Evolutionary conservation across 2,329 filamentous ascomycete species (phyloP).

Genomic region (Neonectria coccinea): DNA sequence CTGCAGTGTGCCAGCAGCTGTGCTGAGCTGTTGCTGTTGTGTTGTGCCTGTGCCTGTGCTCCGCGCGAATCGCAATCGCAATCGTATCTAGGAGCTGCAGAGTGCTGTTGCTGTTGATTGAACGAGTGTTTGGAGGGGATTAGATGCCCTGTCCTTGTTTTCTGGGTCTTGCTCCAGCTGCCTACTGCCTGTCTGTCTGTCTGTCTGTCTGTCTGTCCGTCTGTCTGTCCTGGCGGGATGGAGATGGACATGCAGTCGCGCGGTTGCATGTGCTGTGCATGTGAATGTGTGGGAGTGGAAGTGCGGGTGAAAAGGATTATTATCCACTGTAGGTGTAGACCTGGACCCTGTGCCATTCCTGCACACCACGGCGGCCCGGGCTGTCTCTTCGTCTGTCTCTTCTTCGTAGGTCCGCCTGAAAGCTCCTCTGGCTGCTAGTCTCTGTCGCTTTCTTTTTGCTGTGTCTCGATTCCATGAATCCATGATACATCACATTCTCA

Average conservation of each 20-base stretch:
- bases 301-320: slow-evolving; percentile 17
- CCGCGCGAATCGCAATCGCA: neutral
- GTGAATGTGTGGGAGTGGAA: slow-evolving; percentile 12
- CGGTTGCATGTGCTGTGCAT: slow-evolving; percentile 30
- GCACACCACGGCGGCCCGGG: neutral
- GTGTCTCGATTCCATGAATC: slow-evolving; percentile 27
- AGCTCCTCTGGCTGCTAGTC: too few species aligned
- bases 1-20: too few species aligned
- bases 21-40: too few species aligned
- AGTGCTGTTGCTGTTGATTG: neutral
- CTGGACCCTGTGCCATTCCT: slow-evolving; percentile 19
- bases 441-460: slow-evolving; percentile 10
- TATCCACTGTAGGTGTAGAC: slow-evolving; percentile 19
- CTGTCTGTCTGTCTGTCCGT: neutral
- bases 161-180: neutral
- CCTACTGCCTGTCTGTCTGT: neutral
- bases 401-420: too few species aligned
- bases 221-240: neutral
- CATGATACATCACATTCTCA: slow-evolving; percentile 14
- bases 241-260: slow-evolving; percentile 12
- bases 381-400: too few species aligned
- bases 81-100: neutral
- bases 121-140: neutral
- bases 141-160: too few species aligned
- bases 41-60: slow-evolving; percentile 6